Evolutionary conservation across 495 filamentous ascomycete genomes (phyloP).

Genomic region (Daldinia vernicosa): DNA sequence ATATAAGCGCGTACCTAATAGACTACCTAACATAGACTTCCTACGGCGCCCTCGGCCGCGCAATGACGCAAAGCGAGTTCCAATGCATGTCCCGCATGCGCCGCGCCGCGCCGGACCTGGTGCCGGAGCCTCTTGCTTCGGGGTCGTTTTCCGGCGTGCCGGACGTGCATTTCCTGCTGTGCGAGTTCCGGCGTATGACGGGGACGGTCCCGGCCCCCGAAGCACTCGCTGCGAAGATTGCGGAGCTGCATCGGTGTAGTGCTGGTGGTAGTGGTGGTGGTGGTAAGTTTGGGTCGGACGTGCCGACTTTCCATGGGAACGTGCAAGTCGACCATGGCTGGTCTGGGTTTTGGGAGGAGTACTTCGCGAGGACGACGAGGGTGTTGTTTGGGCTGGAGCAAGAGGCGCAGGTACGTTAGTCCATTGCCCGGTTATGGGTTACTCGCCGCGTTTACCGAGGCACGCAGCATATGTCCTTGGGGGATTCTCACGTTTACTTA

Average conservation of each 20-base stretch:
- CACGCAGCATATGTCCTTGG: neutral
- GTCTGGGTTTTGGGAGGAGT: constrained; percentile 29
- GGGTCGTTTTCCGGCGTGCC: constrained; percentile 18
- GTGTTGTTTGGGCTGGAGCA: constrained; percentile 26
- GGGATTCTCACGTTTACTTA: neutral
- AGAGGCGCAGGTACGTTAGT: constrained; percentile 14
- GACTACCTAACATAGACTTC: constrained; percentile 3
- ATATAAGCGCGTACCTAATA: neutral
- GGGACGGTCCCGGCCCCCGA: constrained; percentile 7
- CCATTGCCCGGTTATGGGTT: too few species aligned
- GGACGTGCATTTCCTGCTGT: constrained; percentile 31
- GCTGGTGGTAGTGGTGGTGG: neutral
- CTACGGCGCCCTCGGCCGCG: constrained; percentile 13
- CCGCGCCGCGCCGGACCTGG: constrained; percentile 1
- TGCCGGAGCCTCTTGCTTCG: constrained; percentile 14
- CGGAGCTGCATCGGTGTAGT: constrained; percentile 17
- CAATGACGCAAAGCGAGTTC: constrained; percentile 32
- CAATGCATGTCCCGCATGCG: constrained; percentile 8
- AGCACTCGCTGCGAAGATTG: constrained; percentile 9
- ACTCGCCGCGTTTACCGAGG: too few species aligned
- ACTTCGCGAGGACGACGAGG: constrained; percentile 30
- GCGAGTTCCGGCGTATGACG: constrained; percentile 33
- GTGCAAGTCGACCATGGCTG: constrained; percentile 30
- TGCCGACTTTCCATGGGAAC: constrained; percentile 34
- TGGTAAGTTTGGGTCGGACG: constrained; percentile 18